A percentile compares a stretch with the other conserved stretches of the same genome.
Conservation (phyloP, 129 eudicot genomes). For the Flaveria brownii region DNA sequence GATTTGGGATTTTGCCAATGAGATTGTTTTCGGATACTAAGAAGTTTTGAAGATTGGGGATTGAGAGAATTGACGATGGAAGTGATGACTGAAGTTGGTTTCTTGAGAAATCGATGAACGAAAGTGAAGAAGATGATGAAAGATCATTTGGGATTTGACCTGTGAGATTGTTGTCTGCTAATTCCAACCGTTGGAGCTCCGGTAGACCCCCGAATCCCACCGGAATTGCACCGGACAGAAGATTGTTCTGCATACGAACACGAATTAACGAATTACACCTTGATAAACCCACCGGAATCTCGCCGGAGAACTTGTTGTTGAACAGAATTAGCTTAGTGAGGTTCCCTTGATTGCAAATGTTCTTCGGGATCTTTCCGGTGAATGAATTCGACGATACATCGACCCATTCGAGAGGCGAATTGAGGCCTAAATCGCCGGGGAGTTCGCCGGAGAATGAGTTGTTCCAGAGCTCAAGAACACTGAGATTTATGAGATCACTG, state of each 20-base stretch:
- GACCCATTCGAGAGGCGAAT: conserved; percentile 74
- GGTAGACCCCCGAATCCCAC: conserved; percentile 72
- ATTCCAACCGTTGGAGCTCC: conserved; percentile 72
- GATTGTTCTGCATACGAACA: conserved; percentile 80
- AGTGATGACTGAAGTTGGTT: conserved; percentile 66
- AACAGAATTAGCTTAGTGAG: conserved; percentile 79
- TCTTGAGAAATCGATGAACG: conserved; percentile 71
- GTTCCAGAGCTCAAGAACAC: conserved; percentile 90
- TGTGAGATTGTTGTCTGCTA: conserved; percentile 72
- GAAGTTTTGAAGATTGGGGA: conserved; percentile 76
- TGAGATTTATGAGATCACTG: conserved; percentile 45
- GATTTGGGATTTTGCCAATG: conserved; percentile 74
- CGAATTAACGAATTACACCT: conserved; percentile 65
- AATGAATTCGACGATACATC: conserved; percentile 83
- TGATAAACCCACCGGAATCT: conserved; percentile 59
- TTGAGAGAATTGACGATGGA: conserved; percentile 67
- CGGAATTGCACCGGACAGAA: conserved; percentile 68
- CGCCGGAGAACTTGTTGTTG: conserved; percentile 64
- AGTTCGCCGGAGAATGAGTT: conserved; percentile 74
- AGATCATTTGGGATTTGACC: conserved; percentile 75
- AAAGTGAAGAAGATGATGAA: conserved; percentile 64
- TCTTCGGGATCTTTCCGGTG: conserved; percentile 63
- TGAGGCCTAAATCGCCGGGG: conserved; percentile 63
- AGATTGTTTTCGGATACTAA: conserved; percentile 56
- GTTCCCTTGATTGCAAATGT: conserved; percentile 66